A percentile compares a stretch with the other conserved stretches of the same genome.
These are phyloP conservation scores for Abelmoschus esculentus DNA, from an alignment of 345 rosid genomes.

Conservation along the genomic window DNA sequence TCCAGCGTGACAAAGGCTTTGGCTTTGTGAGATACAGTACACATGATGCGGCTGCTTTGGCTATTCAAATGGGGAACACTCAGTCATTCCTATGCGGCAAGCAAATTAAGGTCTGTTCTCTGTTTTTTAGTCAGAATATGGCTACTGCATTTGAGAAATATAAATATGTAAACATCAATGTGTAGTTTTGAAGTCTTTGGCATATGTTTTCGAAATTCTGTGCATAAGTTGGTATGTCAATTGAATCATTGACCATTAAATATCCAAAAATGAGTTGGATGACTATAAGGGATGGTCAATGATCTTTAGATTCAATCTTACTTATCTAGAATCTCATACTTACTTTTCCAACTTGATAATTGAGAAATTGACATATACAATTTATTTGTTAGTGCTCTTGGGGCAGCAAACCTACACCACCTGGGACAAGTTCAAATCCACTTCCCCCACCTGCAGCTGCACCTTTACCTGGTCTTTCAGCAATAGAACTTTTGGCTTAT, in stretches of 20 bases:
- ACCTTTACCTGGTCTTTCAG: slow-evolving; percentile 58
- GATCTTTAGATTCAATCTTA: too few relatives aligned
- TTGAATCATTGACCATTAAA: background rate
- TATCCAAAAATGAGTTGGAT: background rate
- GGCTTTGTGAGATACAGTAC: slow-evolving; percentile 89
- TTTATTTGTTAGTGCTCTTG: slow-evolving; percentile 61
- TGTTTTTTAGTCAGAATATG: background rate
- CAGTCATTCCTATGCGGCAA: slow-evolving; percentile 70
- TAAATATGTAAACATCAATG: background rate
- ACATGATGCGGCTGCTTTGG: slow-evolving; percentile 79
- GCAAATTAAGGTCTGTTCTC: slow-evolving; percentile 67
- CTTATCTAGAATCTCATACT: too few relatives aligned
- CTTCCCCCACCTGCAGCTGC: slow-evolving; percentile 82
- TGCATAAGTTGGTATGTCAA: background rate
- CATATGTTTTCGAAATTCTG: background rate
- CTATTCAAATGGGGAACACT: slow-evolving; percentile 83
- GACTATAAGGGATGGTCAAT: background rate
- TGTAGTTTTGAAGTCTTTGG: background rate
- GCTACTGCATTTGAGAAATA: background rate
- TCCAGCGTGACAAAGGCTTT: slow-evolving; percentile 94
- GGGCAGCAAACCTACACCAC: slow-evolving; percentile 95
- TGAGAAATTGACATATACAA: background rate
- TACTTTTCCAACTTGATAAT: too few relatives aligned
- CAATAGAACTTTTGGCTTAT: slow-evolving; percentile 67
- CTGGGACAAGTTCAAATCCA: slow-evolving; percentile 86